Evolutionary conservation across 176 grass and related monocot species (phyloP).

Genomic region (Carex cristatella): DNA sequence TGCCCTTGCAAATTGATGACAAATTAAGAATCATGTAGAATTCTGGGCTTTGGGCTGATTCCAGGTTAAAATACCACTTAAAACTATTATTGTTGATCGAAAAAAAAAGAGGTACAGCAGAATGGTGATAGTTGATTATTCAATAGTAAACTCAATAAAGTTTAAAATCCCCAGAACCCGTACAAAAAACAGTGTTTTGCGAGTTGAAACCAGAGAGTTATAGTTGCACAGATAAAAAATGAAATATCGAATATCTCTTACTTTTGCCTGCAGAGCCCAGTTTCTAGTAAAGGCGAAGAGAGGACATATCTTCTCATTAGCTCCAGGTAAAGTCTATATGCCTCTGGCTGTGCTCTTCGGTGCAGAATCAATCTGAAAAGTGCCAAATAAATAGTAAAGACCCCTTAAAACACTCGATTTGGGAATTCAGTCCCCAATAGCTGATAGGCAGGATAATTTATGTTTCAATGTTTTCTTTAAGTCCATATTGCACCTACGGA

Average conservation of each 20-base stretch:
- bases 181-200: background rate
- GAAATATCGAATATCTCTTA: background rate
- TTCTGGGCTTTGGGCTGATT: background rate
- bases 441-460: background rate
- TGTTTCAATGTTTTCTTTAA: background rate
- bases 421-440: background rate
- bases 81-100: background rate
- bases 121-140: background rate
- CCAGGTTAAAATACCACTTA: background rate
- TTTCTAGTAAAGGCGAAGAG: background rate
- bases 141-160: background rate
- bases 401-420: background rate
- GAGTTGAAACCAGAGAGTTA: background rate
- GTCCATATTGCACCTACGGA: background rate
- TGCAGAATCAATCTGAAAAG: slow-evolving; percentile 29
- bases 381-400: background rate
- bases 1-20: background rate
- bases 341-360: slow-evolving; percentile 38
- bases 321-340: slow-evolving; percentile 47
- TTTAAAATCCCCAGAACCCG: background rate
- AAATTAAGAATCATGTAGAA: background rate
- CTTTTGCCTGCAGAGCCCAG: slow-evolving; percentile 2
- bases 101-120: background rate
- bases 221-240: background rate
- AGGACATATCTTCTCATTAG: slow-evolving; percentile 37